These are phyloP conservation scores for Talaromyces piceae DNA, from an alignment of 2,329 filamentous ascomycete species.

Conservation along the genomic window DNA sequence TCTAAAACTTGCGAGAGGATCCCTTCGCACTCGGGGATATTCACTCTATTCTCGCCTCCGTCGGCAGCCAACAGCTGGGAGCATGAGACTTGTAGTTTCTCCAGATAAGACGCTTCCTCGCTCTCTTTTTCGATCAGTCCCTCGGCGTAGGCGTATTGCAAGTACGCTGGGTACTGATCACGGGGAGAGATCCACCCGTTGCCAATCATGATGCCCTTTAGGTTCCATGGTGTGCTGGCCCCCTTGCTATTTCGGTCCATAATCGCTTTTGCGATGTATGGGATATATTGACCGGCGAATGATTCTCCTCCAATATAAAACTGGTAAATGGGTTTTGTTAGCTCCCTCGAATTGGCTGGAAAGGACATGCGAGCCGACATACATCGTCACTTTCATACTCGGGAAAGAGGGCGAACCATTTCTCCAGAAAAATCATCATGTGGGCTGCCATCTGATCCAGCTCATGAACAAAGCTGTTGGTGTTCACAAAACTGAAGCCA, in stretches of 20 bases:
- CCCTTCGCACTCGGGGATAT: constrained; percentile 63
- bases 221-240: constrained; percentile 56
- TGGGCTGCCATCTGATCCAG: constrained; percentile 83
- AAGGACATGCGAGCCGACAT: constrained; percentile 34
- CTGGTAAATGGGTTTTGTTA: constrained; percentile 40
- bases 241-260: constrained; percentile 70
- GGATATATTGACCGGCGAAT: constrained; percentile 93
- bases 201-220: constrained; percentile 83
- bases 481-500: constrained; percentile 92
- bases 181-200: constrained; percentile 94
- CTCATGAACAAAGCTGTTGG: constrained; percentile 77
- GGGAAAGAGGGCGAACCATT: constrained; percentile 84
- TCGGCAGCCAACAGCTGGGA: constrained; percentile 52
- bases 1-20: constrained; percentile 68
- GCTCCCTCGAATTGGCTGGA: not conserved
- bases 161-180: constrained; percentile 84
- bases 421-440: constrained; percentile 81
- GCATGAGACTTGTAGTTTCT: constrained; percentile 64
- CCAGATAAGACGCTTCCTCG: constrained; percentile 56
- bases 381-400: constrained; percentile 90
- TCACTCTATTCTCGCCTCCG: constrained; percentile 55
- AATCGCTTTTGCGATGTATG: constrained; percentile 89
- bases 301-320: constrained; percentile 94
- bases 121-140: constrained; percentile 63
- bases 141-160: constrained; percentile 71